Percentiles rank a stretch among this genome's conserved stretches.
Evolutionary conservation across 2,329 filamentous ascomycete genomes (phyloP).

Genomic region (Microcera coccophila): DNA sequence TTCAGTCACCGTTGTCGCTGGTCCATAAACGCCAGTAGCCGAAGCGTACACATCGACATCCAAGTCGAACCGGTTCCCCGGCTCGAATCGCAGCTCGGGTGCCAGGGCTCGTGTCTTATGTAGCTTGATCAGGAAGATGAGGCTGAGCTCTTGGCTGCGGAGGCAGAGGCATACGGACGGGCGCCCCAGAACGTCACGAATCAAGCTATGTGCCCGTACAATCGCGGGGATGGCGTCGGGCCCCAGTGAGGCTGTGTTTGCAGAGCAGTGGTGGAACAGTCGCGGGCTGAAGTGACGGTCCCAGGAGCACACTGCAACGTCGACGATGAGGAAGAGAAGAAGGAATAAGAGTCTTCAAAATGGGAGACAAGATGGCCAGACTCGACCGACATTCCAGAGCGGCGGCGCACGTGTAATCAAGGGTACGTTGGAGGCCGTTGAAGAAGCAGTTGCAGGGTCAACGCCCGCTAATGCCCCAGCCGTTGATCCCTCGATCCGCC

Average conservation of each 20-base stretch:
- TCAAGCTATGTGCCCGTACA: neutral
- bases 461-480: too few species aligned
- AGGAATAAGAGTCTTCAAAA: neutral
- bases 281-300: neutral
- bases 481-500: too few species aligned
- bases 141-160: conserved; percentile 21
- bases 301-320: neutral
- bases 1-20: conserved; percentile 25
- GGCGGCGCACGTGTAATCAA: neutral
- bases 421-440: neutral
- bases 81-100: conserved; percentile 4
- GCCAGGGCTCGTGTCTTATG: conserved; percentile 4
- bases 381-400: too few species aligned
- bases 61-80: conserved; percentile 17
- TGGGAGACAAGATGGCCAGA: neutral
- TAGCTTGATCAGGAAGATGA: conserved; percentile 16
- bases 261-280: conserved; percentile 1
- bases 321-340: neutral
- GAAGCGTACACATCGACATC: conserved; percentile 24
- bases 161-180: neutral
- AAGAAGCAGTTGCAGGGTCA: neutral
- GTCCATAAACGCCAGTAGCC: conserved; percentile 24
- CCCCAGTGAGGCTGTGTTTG: conserved; percentile 23
- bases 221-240: conserved; percentile 16
- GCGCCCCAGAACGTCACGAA: conserved; percentile 2